These are phyloP conservation scores for Glycine latifolia DNA, from an alignment of 306 rosid genomes.

Conservation along the genomic window DNA sequence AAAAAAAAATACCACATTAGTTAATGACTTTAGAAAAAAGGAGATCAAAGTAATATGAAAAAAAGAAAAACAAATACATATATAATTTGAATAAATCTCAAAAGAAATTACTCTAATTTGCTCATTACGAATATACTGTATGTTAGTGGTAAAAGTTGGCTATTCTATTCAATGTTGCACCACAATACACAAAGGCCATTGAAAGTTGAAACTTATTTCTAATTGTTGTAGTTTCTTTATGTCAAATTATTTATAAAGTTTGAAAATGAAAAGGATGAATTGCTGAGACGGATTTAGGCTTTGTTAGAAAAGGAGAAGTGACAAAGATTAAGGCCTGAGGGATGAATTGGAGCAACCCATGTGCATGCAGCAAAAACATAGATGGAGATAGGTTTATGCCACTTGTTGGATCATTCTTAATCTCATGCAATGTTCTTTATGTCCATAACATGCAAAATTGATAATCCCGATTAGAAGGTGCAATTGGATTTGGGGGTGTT, in stretches of 20 bases:
- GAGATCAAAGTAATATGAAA: too few species aligned
- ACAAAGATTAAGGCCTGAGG: not conserved
- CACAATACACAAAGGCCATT: not conserved
- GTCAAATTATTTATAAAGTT: not conserved
- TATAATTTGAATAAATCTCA: too few species aligned
- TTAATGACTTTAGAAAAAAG: too few species aligned
- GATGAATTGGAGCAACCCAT: constrained; percentile 6
- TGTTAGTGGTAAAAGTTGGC: not conserved
- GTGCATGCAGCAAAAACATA: not conserved
- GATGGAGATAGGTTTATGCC: not conserved
- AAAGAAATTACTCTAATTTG: too few species aligned
- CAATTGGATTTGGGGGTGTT: not conserved
- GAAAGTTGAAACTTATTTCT: not conserved
- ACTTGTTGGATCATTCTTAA: not conserved
- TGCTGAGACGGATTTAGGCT: not conserved
- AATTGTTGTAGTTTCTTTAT: not conserved
- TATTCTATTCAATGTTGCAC: not conserved
- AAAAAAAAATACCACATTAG: too few species aligned
- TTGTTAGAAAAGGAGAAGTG: constrained; percentile 1
- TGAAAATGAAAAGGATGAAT: not conserved
- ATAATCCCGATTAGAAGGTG: not conserved
- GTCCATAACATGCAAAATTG: not conserved
- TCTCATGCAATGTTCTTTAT: not conserved
- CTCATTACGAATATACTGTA: too few species aligned
- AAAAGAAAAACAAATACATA: too few species aligned